These are phyloP conservation scores for Fulvia fulva DNA, from an alignment of 2,329 filamentous ascomycete genomes.

Conservation along the genomic window DNA sequence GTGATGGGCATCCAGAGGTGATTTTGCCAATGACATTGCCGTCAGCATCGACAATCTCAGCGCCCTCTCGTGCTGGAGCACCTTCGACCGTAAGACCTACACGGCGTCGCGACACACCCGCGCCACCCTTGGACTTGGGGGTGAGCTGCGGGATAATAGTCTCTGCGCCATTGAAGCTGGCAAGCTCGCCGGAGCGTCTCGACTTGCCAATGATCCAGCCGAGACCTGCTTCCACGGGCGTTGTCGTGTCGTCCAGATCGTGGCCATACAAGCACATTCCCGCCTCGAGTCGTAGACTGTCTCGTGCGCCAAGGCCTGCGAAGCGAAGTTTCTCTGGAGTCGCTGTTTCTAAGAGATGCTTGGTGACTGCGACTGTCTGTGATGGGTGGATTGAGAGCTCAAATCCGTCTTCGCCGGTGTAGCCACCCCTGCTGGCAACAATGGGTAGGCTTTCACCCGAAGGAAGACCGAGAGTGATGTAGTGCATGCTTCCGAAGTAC, in stretches of 20 bases:
- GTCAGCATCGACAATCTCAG: conserved; percentile 65
- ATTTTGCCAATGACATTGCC: conserved; percentile 70
- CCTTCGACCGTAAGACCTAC: conserved; percentile 80
- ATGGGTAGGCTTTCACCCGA: conserved; percentile 53
- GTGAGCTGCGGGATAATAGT: conserved; percentile 73
- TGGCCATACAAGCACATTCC: conserved; percentile 99
- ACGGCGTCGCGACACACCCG: conserved; percentile 66
- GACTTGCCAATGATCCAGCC: conserved; percentile 83
- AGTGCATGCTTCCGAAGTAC: conserved; percentile 75
- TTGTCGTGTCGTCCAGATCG: conserved; percentile 77
- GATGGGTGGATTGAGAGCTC: conserved; percentile 80
- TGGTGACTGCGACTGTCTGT: conserved; percentile 62
- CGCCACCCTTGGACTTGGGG: conserved; percentile 22
- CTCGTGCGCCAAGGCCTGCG: conserved; percentile 83
- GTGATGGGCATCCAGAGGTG: conserved; percentile 87
- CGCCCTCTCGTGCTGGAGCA: conserved; percentile 84
- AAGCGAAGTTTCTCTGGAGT: conserved; percentile 64
- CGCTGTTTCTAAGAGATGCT: conserved; percentile 62
- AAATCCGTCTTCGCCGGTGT: conserved; percentile 97
- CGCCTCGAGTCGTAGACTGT: conserved; percentile 88
- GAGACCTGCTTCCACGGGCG: conserved; percentile 62
- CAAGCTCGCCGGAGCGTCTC: conserved; percentile 55
- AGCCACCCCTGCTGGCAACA: conserved; percentile 82
- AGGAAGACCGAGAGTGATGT: conserved; percentile 60
- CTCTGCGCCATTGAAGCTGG: conserved; percentile 81